Conservation (phyloP, 2,329 filamentous ascomycete genomes). For the Colletotrichum magnum region DNA sequence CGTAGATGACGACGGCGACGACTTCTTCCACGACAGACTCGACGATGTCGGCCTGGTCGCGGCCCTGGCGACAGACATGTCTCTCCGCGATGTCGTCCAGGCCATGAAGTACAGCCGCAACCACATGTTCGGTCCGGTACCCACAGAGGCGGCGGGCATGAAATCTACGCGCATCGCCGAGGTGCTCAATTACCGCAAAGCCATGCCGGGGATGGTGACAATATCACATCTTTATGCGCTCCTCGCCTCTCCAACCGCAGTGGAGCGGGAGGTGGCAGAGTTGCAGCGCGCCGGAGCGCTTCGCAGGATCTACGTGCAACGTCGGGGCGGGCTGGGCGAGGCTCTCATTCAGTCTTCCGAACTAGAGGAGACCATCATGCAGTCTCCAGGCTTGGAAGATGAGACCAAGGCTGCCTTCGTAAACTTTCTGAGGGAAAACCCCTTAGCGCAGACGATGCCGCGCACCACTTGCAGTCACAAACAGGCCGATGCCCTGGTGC, state of each 20-base stretch:
- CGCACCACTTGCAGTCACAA: constrained; percentile 29
- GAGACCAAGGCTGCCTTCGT: constrained; percentile 66
- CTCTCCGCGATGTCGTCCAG: constrained; percentile 73
- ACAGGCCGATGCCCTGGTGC: constrained; percentile 72
- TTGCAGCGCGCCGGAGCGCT: constrained; percentile 70
- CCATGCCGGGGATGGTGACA: constrained; percentile 75
- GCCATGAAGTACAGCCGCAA: constrained; percentile 73
- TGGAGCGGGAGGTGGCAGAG: constrained; percentile 77
- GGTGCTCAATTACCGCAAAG: constrained; percentile 71
- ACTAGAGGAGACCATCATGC: constrained; percentile 55
- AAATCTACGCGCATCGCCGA: constrained; percentile 74
- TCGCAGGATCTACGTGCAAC: constrained; percentile 74
- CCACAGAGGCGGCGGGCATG: constrained; percentile 71
- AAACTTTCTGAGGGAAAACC: constrained; percentile 64
- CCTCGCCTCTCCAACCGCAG: constrained; percentile 69
- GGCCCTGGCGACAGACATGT: constrained; percentile 68
- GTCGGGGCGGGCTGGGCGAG: constrained; percentile 74
- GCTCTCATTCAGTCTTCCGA: constrained; percentile 72
- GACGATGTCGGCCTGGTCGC: constrained; percentile 72
- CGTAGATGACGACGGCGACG: constrained; percentile 41
- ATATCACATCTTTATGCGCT: constrained; percentile 76
- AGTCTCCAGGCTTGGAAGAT: constrained; percentile 45
- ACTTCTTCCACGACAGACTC: constrained; percentile 62
- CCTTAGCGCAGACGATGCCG: constrained; percentile 55
- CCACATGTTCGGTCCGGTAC: constrained; percentile 76